These are phyloP conservation scores for Cercospora sp. DNA, from an alignment of 2,329 filamentous ascomycete genomes.

Conservation along the genomic window DNA sequence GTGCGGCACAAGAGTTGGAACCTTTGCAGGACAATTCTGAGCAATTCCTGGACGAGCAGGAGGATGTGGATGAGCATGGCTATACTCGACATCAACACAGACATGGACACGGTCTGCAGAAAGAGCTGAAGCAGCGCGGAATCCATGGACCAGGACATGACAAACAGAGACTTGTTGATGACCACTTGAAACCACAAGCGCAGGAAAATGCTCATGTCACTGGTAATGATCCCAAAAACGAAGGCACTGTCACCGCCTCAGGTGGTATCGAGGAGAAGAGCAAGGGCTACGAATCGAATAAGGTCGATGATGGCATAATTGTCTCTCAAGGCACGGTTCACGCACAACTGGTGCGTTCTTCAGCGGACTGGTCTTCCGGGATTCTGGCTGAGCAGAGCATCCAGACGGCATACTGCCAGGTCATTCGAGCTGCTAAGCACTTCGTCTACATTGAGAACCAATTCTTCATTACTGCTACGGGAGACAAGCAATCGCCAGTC, in stretches of 20 bases:
- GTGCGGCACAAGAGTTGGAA: constrained; percentile 14
- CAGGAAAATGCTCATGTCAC: constrained; percentile 38
- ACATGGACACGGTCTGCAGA: constrained; percentile 32
- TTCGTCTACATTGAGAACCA: constrained; percentile 98
- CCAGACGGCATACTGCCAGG: constrained; percentile 79
- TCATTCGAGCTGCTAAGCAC: constrained; percentile 85
- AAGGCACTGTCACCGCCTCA: constrained; percentile 36
- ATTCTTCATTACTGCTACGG: constrained; percentile 86
- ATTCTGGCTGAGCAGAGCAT: constrained; percentile 83
- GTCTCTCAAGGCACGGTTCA: constrained; percentile 68
- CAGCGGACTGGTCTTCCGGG: constrained; percentile 89
- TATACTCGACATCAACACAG: constrained; percentile 37
- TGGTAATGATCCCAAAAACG: constrained; percentile 37
- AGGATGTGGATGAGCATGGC: constrained; percentile 37
- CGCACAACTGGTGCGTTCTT: constrained; percentile 86
- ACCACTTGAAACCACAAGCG: constrained; percentile 16
- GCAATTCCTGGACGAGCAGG: constrained; percentile 33
- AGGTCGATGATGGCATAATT: constrained; percentile 26
- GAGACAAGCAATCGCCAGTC: constrained; percentile 80
- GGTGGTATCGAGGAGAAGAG: constrained; percentile 36
- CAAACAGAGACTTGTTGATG: constrained; percentile 12
- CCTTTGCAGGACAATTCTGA: constrained; percentile 23
- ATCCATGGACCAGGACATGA: constrained; percentile 24
- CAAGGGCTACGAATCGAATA: constrained; percentile 32
- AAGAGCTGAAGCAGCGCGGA: constrained; percentile 28